Percentiles rank a stretch among this genome's conserved stretches.
phyloP scores from a whole-genome alignment of 495 filamentous ascomycete genomes.

The Aspergillus affinis region DNA sequence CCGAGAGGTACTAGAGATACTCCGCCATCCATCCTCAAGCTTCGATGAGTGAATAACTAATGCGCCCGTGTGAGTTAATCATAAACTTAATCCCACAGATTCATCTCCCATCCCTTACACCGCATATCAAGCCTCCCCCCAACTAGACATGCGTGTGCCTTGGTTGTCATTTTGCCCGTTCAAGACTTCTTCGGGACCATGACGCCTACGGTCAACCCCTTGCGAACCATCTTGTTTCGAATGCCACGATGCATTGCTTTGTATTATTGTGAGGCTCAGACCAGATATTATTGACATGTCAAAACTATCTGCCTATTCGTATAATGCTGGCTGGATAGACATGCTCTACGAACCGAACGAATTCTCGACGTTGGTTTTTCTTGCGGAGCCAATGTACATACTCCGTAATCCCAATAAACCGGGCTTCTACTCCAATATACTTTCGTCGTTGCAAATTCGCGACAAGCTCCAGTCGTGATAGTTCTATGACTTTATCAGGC shows the following conservation, averaged over 20 bases:
- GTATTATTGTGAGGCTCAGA: too few relatives aligned
- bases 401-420: too few relatives aligned
- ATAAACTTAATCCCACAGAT: neutral
- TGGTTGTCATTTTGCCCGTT: neutral
- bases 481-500: too few relatives aligned
- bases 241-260: neutral
- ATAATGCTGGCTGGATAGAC: too few relatives aligned
- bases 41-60: neutral
- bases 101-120: conserved; percentile 5
- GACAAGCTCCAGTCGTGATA: too few relatives aligned
- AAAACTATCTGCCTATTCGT: too few relatives aligned
- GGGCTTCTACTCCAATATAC: too few relatives aligned
- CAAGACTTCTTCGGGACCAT: conserved; percentile 1
- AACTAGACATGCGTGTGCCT: neutral
- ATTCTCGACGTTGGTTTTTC: too few relatives aligned
- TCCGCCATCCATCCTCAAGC: neutral
- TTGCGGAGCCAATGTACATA: too few relatives aligned
- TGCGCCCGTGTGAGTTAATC: neutral
- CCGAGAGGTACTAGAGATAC: neutral
- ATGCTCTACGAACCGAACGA: too few relatives aligned
- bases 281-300: too few relatives aligned
- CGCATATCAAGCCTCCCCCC: neutral
- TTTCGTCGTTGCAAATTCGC: too few relatives aligned
- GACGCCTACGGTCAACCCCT: neutral
- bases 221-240: neutral